Evolutionary conservation across 148 eudicot genomes (phyloP), one percentile per base, ranked within the genome.

Genomic region (Spergularia marina): DNA sequence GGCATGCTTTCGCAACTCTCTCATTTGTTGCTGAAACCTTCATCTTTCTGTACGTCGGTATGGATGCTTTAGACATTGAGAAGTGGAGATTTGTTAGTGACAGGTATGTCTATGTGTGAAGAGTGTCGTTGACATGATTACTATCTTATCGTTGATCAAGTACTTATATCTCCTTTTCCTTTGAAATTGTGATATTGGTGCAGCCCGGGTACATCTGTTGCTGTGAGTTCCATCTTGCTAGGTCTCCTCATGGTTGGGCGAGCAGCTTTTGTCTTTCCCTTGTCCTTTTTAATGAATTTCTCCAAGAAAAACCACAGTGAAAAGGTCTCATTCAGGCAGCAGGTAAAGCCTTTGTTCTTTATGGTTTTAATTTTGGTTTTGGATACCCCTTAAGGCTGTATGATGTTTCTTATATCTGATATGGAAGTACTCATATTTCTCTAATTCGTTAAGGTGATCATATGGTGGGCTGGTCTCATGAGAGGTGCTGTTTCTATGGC

Each of bases 391-490:
- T 30, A 30, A 30, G 36, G 36, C 36, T 30, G 36, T 30, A 30
- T 30, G 36, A 7, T 68, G 8, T 18, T 51, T 36, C 36, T 63
- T 63, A 18, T 76, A 39, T 39, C 53, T 58, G 10, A 53, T 76
- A 44, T 16, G 40, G 7, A 34, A 11, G 23, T 41, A 34, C 10
- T 65, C 4, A 55, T 36, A 17, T 7, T 11, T 68, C 34, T 65
- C 44, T 25, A 15, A 25, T 47, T 71, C 65, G 63, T 69, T 21
- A 81, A 94, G 98, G 80, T 92, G 63, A 83, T 84, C 16, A 88
- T 94, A 70, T 94, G 98, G 98, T 94, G 98, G 98, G 97, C 98
- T 70, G 98, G 98, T 84, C 89, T 94, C 58, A 94, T 94, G 92
- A 81, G 98, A 84, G 98, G 98, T 17, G 97, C 98, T 39, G 99